Percentiles rank a stretch among this genome's conserved stretches.
These are phyloP conservation scores for Acorus gramineus DNA, from an alignment of 106 monocot species.

Conservation along the genomic window DNA sequence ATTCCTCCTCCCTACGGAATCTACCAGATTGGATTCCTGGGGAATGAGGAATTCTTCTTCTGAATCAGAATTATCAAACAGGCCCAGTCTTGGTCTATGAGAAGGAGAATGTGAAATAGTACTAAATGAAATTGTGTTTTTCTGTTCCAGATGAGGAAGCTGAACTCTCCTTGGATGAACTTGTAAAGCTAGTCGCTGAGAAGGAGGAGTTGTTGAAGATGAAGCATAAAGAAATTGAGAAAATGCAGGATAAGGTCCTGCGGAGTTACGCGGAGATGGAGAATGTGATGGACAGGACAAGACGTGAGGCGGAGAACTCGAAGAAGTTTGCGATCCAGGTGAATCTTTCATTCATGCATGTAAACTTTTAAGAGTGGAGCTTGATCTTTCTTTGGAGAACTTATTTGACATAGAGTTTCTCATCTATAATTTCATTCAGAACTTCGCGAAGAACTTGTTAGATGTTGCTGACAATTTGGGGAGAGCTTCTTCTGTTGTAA, in stretches of 20 bases:
- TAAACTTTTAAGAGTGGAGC: neutral
- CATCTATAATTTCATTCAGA: slow-evolving; percentile 27
- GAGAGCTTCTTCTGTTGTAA: neutral
- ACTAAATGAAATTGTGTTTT: slow-evolving; percentile 24
- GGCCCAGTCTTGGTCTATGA: neutral
- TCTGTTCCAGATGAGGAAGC: neutral
- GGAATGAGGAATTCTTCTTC: no score
- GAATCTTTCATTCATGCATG: neutral
- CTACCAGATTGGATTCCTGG: no score
- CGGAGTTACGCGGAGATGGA: no score
- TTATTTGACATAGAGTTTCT: neutral
- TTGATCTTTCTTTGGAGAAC: neutral
- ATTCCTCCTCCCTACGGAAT: no score
- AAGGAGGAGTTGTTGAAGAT: no score
- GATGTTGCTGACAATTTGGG: slow-evolving; percentile 1
- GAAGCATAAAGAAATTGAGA: slow-evolving; percentile 36
- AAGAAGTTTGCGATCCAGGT: no score
- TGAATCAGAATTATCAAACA: slow-evolving; percentile 1
- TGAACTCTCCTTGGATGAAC: no score
- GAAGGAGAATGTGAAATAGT: slow-evolving; percentile 8
- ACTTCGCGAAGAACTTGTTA: neutral
- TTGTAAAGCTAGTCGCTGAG: no score
- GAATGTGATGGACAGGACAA: no score
- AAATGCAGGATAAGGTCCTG: slow-evolving; percentile 10
- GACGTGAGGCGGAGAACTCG: no score